phyloP scores from a whole-genome alignment of 345 rosid genomes.

The Linum tenue region DNA sequence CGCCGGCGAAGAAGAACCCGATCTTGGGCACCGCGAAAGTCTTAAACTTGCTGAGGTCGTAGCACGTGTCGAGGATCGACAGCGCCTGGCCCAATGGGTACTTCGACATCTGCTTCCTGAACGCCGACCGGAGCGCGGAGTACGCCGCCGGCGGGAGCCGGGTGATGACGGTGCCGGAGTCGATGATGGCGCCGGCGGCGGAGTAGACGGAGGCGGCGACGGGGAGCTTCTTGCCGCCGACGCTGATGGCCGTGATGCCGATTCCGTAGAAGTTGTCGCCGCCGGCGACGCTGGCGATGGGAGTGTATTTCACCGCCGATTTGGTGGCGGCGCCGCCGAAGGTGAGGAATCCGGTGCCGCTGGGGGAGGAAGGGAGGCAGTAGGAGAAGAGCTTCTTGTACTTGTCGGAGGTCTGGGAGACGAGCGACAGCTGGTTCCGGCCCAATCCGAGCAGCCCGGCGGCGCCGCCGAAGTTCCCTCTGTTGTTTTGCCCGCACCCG shows the following conservation, averaged over 20 bases:
- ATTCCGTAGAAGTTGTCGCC: slow-evolving; percentile 56
- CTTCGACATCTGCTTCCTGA: slow-evolving; percentile 38
- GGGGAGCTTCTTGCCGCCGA: slow-evolving; percentile 38
- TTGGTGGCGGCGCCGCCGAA: slow-evolving; percentile 30
- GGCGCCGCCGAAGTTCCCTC: slow-evolving; percentile 56
- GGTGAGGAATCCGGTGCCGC: slow-evolving; percentile 62
- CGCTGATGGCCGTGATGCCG: slow-evolving; percentile 42
- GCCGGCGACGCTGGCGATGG: slow-evolving; percentile 30
- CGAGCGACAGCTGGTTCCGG: slow-evolving; percentile 51
- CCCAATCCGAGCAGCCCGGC: slow-evolving; percentile 87
- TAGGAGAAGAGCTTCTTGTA: slow-evolving; percentile 73
- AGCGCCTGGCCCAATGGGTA: slow-evolving; percentile 37
- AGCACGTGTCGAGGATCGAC: slow-evolving; percentile 75
- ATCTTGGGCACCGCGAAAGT: slow-evolving; percentile 39
- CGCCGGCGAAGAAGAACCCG: slow-evolving; percentile 39
- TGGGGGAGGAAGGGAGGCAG: slow-evolving; percentile 64
- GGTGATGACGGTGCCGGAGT: slow-evolving; percentile 83
- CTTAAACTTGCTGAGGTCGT: slow-evolving; percentile 34
- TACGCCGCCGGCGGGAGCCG: slow-evolving; percentile 65
- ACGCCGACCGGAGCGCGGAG: slow-evolving; percentile 36
- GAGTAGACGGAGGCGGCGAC: slow-evolving; percentile 44
- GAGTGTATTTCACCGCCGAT: slow-evolving; percentile 42
- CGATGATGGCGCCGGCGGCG: slow-evolving; percentile 49
- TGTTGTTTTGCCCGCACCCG: slow-evolving; percentile 82
- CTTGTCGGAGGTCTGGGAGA: slow-evolving; percentile 49